Evolutionary conservation across 2,329 filamentous ascomycete genomes (phyloP).

Genomic region (Ophiostoma himal-ulmi): DNA sequence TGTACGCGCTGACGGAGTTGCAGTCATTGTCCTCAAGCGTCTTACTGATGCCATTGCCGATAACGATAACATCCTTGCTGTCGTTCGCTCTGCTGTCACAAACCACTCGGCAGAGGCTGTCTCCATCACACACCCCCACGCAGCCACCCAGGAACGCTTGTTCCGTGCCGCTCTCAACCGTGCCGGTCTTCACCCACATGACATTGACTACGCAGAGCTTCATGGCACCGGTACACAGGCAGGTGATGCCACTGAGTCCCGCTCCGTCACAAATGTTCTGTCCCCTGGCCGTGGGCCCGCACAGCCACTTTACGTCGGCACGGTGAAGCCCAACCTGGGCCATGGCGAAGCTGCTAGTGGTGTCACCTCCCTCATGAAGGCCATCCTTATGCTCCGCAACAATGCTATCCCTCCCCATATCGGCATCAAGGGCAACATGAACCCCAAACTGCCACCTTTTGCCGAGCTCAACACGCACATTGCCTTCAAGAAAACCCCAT

Average conservation of each 20-base stretch:
- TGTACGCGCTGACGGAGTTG: constrained; percentile 68
- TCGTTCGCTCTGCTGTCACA: constrained; percentile 67
- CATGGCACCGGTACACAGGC: constrained; percentile 85
- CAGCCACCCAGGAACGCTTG: constrained; percentile 65
- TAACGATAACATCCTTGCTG: constrained; percentile 69
- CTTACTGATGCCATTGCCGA: constrained; percentile 71
- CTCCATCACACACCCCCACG: constrained; percentile 79
- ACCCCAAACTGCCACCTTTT: constrained; percentile 52
- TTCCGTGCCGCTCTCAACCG: constrained; percentile 65
- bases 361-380: constrained; percentile 56
- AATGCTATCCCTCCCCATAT: constrained; percentile 59
- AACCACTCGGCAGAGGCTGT: constrained; percentile 78
- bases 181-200: constrained; percentile 67
- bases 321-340: constrained; percentile 60
- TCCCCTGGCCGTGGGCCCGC: constrained; percentile 43
- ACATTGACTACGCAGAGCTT: constrained; percentile 81
- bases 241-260: constrained; percentile 77
- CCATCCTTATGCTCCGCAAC: constrained; percentile 59
- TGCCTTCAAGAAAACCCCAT: constrained; percentile 47
- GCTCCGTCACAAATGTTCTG: constrained; percentile 58
- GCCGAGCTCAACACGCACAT: constrained; percentile 53
- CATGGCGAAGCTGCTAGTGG: constrained; percentile 59
- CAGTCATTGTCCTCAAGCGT: constrained; percentile 69
- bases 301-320: constrained; percentile 55
- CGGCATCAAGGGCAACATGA: constrained; percentile 60